Evolutionary conservation across 2,329 filamentous ascomycete genomes (phyloP), one percentile per base, ranked within the genome.

Genomic region (Aureobasidium sp.): DNA sequence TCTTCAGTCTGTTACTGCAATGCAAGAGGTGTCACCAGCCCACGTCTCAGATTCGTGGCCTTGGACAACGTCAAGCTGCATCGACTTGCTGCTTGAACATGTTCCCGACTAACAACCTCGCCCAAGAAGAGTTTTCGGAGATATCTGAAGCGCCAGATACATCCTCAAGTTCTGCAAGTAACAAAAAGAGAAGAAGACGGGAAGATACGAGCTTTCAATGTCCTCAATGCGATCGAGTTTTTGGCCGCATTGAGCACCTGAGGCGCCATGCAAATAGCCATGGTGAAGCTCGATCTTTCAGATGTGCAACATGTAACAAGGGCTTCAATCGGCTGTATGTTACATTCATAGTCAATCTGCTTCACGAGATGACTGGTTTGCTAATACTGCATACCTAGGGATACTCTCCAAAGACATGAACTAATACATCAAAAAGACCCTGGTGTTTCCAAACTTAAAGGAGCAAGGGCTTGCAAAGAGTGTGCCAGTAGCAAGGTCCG

Each of bases 401-500:
- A 70, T 45, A 68, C 68, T 2, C 64, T 70, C 34, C 64, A 67
- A 54, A 49, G 68, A 32, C 68, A 70, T 58, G 67, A 68, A 57
- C 48, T 62, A 21, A 69, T 66, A 11, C 68, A 70, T 47, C 64
- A 64, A 37, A 62, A 64, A 61, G 50, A 55, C 50, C 30, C 66
- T 62, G 45, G 66, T 36, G 58, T 61, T 60, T 39, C 62, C 58
- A 64, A 64, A 27, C 64, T 66, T 16, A 63, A 64, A 32, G 68
- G 68, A 34, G 64, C 62, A 29, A 61, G 70, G 45, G 70, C 70
- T 5, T 72, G 70, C 61, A 61, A 64, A 32, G 61, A 65, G 50
- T 72, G 69, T 61, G 68, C 68, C 5, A 51, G 61, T 11, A 67
- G 69, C 34, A 70, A 70, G 34, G 67, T 70, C 10, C 66, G 66